Conservation (phyloP, 345 rosid genomes). For the Citrus sp. region DNA sequence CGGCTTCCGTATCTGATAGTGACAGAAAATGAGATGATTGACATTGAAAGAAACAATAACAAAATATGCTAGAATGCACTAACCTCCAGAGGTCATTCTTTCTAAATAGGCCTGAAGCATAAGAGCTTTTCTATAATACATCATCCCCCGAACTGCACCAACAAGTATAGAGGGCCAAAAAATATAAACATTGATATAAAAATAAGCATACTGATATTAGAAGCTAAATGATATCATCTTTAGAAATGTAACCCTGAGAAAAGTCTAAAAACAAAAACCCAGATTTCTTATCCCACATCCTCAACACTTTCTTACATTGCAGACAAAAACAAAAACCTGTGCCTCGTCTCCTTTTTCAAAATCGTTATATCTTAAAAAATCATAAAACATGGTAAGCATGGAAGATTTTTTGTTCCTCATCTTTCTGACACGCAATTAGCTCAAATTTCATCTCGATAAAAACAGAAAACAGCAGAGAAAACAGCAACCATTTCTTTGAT, state of each 20-base stretch:
- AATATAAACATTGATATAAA: neutral
- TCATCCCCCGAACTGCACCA: slow-evolving; percentile 94
- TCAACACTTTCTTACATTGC: neutral
- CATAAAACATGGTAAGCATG: neutral
- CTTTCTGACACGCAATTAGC: neutral
- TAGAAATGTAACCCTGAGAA: neutral
- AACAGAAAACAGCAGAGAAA: neutral
- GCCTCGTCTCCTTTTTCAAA: neutral
- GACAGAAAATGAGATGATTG: slow-evolving; percentile 18
- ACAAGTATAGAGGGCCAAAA: slow-evolving; percentile 4
- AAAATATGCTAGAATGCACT: slow-evolving; percentile 19
- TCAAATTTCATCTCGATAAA: neutral
- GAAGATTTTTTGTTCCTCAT: neutral
- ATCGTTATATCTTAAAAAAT: neutral
- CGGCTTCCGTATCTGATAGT: slow-evolving; percentile 66
- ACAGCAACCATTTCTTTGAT: neutral
- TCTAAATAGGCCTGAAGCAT: slow-evolving; percentile 93
- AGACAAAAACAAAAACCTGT: neutral
- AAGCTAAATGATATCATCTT: neutral
- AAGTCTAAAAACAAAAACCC: neutral
- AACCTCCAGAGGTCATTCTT: slow-evolving; percentile 66
- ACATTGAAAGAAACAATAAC: slow-evolving; percentile 10
- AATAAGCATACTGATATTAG: neutral
- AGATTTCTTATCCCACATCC: neutral
- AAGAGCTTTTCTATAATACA: slow-evolving; percentile 97